Conservation (phyloP, 257 asterid genomes). For the Solanum bukasovii region DNA sequence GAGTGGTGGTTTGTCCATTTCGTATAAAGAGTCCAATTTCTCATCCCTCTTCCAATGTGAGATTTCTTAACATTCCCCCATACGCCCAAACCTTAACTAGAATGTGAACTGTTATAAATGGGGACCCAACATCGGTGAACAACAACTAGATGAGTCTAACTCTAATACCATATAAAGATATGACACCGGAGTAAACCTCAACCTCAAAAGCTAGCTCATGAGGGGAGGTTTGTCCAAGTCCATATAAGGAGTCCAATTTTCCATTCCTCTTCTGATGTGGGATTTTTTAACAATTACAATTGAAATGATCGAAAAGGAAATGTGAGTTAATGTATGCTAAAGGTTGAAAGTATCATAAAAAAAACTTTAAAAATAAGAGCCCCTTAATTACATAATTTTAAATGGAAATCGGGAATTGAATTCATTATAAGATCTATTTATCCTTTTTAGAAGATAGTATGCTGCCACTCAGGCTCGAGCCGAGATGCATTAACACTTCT, state of each 20-base stretch:
- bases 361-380: background rate
- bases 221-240: background rate
- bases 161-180: too few relatives aligned
- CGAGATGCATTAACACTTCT: background rate
- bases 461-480: too few relatives aligned
- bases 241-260: too few relatives aligned
- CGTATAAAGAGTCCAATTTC: too few relatives aligned
- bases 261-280: background rate
- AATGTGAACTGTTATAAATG: too few relatives aligned
- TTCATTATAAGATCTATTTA: too few relatives aligned
- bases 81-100: background rate
- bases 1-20: too few relatives aligned
- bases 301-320: too few relatives aligned
- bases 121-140: background rate
- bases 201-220: background rate
- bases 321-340: background rate
- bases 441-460: background rate
- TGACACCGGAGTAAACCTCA: background rate
- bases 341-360: background rate
- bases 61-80: background rate
- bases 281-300: background rate
- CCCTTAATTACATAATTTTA: background rate
- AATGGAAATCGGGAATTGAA: too few relatives aligned
- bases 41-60: background rate
- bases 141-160: background rate